Evolutionary conservation across 805 yeast species (phyloP).

Genomic region (Yarrowia hollandica): DNA sequence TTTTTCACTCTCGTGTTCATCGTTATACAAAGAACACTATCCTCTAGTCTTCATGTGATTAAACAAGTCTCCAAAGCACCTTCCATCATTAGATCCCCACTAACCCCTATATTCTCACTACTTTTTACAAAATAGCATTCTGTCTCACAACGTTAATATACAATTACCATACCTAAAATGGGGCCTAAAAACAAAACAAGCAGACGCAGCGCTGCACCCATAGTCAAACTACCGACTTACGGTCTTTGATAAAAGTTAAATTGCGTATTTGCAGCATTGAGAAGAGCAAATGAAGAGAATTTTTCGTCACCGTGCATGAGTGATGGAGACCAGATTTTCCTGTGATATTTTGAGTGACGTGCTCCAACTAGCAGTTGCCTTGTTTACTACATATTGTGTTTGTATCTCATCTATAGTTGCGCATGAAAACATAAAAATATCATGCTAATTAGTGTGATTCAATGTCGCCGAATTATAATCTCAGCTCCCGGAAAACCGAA

Average conservation of each 20-base stretch:
- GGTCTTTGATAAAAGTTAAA: background rate
- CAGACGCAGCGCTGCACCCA: background rate
- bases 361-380: too few species aligned
- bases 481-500: too few species aligned
- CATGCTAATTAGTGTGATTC: too few species aligned
- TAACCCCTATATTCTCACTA: background rate
- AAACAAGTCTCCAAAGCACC: background rate
- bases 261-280: background rate
- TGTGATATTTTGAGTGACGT: too few species aligned
- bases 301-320: too few species aligned
- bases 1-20: too few species aligned
- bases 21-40: too few species aligned
- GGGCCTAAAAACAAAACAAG: background rate
- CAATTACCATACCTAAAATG: conserved; percentile 21
- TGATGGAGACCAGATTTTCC: too few species aligned
- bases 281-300: background rate
- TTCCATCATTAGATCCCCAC: background rate
- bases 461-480: too few species aligned
- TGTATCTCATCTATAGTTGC: too few species aligned
- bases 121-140: background rate
- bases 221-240: conserved; percentile 2
- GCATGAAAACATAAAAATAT: too few species aligned
- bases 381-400: too few species aligned
- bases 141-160: background rate
- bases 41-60: background rate